phyloP scores from a whole-genome alignment of 495 filamentous ascomycete genomes.

The Opeltia flavorubescens region DNA sequence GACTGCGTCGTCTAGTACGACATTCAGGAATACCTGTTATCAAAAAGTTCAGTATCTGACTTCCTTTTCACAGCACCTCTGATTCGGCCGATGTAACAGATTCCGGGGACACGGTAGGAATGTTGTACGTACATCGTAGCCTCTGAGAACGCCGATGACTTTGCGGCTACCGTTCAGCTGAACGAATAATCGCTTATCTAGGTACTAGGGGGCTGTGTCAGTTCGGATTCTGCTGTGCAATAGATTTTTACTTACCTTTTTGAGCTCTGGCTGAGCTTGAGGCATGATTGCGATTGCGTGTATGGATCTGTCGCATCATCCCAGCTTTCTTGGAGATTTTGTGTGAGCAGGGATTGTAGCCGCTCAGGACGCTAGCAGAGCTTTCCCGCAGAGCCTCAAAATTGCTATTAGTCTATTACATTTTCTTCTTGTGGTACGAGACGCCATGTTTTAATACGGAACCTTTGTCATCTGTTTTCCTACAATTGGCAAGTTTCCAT shows the following conservation, averaged over 20 bases:
- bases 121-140: constrained; percentile 68
- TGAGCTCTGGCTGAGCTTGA: constrained; percentile 96
- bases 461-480: too few relatives aligned
- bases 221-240: not conserved
- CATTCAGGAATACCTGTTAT: constrained; percentile 90
- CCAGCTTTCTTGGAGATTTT: not conserved
- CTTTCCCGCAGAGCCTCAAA: not conserved
- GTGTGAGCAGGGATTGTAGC: not conserved
- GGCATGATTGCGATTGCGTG: constrained; percentile 60
- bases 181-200: constrained; percentile 96
- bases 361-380: not conserved
- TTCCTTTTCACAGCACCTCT: too few relatives aligned
- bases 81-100: too few relatives aligned
- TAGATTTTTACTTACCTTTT: constrained; percentile 53
- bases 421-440: too few relatives aligned
- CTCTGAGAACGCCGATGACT: constrained; percentile 84
- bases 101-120: not conserved
- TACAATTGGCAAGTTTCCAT: not conserved
- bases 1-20: constrained; percentile 94
- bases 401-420: not conserved
- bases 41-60: too few relatives aligned
- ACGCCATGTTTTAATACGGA: too few relatives aligned
- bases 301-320: not conserved
- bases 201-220: constrained; percentile 48
- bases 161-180: constrained; percentile 96